Evolutionary conservation across 768 basidiomycete genomes (phyloP).

Genomic region (Mycena albidolilacea): DNA sequence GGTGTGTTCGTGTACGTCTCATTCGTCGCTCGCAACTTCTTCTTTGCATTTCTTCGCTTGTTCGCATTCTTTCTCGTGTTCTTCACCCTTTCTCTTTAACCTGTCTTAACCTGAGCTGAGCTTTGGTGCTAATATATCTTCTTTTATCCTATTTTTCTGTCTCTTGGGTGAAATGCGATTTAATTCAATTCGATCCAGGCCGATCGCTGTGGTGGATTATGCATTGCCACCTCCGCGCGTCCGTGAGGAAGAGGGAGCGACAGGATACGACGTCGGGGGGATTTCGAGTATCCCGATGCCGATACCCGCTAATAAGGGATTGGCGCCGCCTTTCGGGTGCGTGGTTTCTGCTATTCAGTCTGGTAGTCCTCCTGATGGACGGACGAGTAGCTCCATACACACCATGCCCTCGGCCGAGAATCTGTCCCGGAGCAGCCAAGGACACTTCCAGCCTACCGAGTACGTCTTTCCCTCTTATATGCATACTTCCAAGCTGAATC

Average conservation of each 20-base stretch:
- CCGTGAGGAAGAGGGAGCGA: not conserved
- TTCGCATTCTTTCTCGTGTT: too few species aligned
- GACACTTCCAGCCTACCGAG: slow-evolving; percentile 27
- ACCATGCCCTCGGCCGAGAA: slow-evolving; percentile 28
- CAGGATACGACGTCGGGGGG: slow-evolving; percentile 8
- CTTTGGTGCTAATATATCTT: too few species aligned
- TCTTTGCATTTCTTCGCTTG: too few species aligned
- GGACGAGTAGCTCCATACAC: slow-evolving; percentile 26
- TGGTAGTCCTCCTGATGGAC: not conserved
- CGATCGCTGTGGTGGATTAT: slow-evolving; percentile 13
- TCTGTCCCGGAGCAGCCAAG: slow-evolving; percentile 9
- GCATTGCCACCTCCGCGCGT: not conserved
- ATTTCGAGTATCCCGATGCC: slow-evolving; percentile 50
- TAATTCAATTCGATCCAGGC: not conserved
- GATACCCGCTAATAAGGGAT: slow-evolving; percentile 15
- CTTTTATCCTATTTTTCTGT: too few species aligned
- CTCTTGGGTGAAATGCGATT: too few species aligned
- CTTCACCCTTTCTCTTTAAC: too few species aligned
- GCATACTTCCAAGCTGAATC: not conserved
- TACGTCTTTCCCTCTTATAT: not conserved
- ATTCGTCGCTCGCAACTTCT: not conserved
- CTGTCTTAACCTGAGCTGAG: too few species aligned
- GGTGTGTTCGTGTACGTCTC: slow-evolving; percentile 20
- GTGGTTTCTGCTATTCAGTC: not conserved
- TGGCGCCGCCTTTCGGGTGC: slow-evolving; percentile 18